phyloP scores from a whole-genome alignment of 2,329 filamentous ascomycete genomes.

The Aspergillus sergii region DNA sequence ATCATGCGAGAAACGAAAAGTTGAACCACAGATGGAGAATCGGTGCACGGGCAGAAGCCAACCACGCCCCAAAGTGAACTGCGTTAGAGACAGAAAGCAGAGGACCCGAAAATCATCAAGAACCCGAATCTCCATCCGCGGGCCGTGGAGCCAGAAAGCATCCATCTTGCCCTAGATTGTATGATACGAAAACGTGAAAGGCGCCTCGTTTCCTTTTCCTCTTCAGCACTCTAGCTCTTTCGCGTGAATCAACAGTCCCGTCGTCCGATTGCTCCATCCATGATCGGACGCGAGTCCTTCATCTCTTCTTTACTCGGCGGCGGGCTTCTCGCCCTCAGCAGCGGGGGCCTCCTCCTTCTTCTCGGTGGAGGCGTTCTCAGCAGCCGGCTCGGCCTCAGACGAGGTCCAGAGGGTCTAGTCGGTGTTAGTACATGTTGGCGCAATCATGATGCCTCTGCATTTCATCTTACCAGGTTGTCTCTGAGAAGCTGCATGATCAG shows the following conservation, averaged over 20 bases:
- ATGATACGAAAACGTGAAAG: slow-evolving; percentile 8
- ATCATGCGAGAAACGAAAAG: slow-evolving; percentile 21
- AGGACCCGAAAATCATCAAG: slow-evolving; percentile 10
- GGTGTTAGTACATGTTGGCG: slow-evolving; percentile 28
- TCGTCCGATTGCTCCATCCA: slow-evolving; percentile 14
- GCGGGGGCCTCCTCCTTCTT: slow-evolving; percentile 48
- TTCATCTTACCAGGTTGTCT: slow-evolving; percentile 83
- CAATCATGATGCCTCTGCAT: neutral
- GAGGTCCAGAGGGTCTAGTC: slow-evolving; percentile 96
- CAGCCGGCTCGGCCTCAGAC: slow-evolving; percentile 87
- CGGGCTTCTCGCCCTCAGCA: slow-evolving; percentile 45
- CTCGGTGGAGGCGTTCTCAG: slow-evolving; percentile 49
- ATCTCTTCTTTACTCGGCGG: slow-evolving; percentile 44
- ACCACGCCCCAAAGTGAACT: slow-evolving; percentile 5
- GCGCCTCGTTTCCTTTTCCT: slow-evolving; percentile 8
- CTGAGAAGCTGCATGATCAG: slow-evolving; percentile 98
- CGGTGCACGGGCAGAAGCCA: slow-evolving; percentile 15
- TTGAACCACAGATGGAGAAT: slow-evolving; percentile 19
- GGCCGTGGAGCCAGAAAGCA: slow-evolving; percentile 5
- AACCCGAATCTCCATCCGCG: slow-evolving; percentile 10
- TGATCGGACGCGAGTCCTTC: slow-evolving; percentile 34
- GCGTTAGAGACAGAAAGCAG: slow-evolving; percentile 5
- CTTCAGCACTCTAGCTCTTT: slow-evolving; percentile 12
- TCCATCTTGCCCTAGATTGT: slow-evolving; percentile 10
- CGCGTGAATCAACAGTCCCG: slow-evolving; percentile 13